phyloP scores from a whole-genome alignment of 2,329 filamentous ascomycete genomes.

The Ophiostoma piceae region DNA sequence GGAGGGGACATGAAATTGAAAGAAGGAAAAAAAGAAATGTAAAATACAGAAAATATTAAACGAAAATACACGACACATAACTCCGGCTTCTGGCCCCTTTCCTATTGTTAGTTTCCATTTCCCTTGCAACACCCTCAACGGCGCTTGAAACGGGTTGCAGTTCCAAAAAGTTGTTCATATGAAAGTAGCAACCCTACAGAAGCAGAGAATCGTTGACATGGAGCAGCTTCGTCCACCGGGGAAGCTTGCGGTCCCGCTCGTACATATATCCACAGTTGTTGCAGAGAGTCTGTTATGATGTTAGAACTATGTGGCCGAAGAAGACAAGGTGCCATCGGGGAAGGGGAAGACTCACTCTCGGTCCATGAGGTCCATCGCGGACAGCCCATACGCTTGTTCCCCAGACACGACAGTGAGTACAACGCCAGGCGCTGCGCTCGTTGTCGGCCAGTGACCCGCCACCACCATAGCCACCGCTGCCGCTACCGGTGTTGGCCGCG shows the following conservation, averaged over 20 bases:
- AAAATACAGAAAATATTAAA: background rate
- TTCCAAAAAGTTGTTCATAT: background rate
- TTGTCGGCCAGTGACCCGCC: constrained; percentile 63
- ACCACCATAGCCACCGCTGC: constrained; percentile 61
- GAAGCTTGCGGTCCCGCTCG: constrained; percentile 79
- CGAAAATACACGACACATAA: background rate
- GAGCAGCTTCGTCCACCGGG: constrained; percentile 68
- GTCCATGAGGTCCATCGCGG: constrained; percentile 78
- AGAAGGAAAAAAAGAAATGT: background rate
- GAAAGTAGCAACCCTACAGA: constrained; percentile 14
- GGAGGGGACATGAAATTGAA: background rate
- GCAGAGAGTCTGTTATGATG: constrained; percentile 65
- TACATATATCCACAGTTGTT: constrained; percentile 88
- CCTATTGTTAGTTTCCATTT: background rate
- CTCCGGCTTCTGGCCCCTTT: constrained; percentile 5
- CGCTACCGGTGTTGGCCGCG: constrained; percentile 50
- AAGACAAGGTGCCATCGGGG: constrained; percentile 10
- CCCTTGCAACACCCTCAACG: background rate
- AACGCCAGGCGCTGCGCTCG: constrained; percentile 81
- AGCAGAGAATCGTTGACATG: constrained; percentile 42
- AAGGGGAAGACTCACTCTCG: constrained; percentile 58
- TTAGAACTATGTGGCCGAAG: background rate
- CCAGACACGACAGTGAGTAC: constrained; percentile 80
- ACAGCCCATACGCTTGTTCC: constrained; percentile 93
- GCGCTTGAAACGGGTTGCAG: background rate